A percentile compares a stretch with the other conserved stretches of the same genome.
Evolutionary conservation across 2,329 filamentous ascomycete species (phyloP).

Genomic region (Colletotrichum costaricense): DNA sequence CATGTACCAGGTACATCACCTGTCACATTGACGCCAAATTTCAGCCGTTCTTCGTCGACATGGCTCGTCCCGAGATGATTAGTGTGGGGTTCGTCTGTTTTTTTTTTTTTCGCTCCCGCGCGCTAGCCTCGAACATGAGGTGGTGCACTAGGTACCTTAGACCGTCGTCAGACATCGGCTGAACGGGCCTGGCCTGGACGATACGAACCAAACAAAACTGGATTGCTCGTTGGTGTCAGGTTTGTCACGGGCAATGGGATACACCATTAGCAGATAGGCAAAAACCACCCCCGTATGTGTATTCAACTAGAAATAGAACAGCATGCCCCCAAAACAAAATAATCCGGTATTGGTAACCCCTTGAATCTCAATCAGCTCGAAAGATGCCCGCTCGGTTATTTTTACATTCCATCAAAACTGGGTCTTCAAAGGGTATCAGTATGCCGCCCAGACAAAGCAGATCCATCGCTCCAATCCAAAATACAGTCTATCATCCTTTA

Average conservation of each 20-base stretch:
- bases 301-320: neutral
- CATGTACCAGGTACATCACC: constrained; percentile 22
- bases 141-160: neutral
- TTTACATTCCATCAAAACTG: neutral
- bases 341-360: neutral
- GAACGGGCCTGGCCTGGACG: neutral
- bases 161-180: neutral
- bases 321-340: neutral
- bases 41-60: neutral
- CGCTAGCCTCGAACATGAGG: constrained; percentile 2
- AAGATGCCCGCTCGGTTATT: neutral
- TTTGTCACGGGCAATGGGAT: neutral
- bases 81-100: constrained; percentile 1
- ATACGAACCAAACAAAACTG: neutral
- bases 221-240: neutral
- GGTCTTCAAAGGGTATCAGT: constrained; percentile 20
- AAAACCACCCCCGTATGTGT: neutral
- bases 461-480: neutral
- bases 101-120: constrained; percentile 14
- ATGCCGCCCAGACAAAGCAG: constrained; percentile 12
- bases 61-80: constrained; percentile 17
- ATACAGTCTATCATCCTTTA: neutral
- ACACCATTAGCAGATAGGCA: neutral
- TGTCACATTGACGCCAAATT: neutral
- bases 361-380: neutral